Evolutionary conservation across 139 green algal genomes (phyloP), one percentile per base, ranked within the genome.

Genomic region (Protoeuglena noctilucae): DNA sequence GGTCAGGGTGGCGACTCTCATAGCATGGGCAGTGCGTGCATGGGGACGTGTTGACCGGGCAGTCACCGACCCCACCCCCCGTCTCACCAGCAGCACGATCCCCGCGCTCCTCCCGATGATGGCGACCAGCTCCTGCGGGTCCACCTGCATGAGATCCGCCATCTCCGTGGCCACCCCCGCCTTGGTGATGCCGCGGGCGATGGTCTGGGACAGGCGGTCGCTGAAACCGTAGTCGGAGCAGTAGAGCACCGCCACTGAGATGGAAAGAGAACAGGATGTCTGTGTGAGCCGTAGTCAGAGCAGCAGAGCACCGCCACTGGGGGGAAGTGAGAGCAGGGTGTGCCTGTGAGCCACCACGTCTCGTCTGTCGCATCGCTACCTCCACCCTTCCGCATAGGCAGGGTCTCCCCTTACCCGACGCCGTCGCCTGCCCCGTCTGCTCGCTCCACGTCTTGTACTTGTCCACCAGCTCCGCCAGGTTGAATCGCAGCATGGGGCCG

Each of bases 111-210:
- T 60, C 21, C 56, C 63, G 47, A 93, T 53, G 43, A 72, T 57
- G 50, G 82, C 86, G 23, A 84, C 72, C n/a, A 93, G 18, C 54
- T 93, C 82, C 72, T 88, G 67, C 58, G 56, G 21, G 34, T 28
- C 9, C 0, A 63, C 75, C 26, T 57, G 75, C 34, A 81, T 65
- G 12, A 94, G 14, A 69, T 96, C 88, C 18, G 89, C 55, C 88
- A 95, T 95, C 62, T 95, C 87, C 3, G 80, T 85, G 17, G 68
- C 73, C 17, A 82, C 72, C 3, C 72, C 69, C 2, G 90, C 77
- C 74, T 97, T 97, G 49, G 86, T 93, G 68, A 97, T 86, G 47
- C 89, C 89, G 19, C 74, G 67, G 17, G 89, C 89, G n/a, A 96
- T 60, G 1, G 82, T 88, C 76, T 96, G 88, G 25, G 60, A 76